Percentiles rank a stretch among this genome's conserved stretches.
These are phyloP conservation scores for Sindora glabra DNA, from an alignment of 306 rosid species.

Conservation along the genomic window DNA sequence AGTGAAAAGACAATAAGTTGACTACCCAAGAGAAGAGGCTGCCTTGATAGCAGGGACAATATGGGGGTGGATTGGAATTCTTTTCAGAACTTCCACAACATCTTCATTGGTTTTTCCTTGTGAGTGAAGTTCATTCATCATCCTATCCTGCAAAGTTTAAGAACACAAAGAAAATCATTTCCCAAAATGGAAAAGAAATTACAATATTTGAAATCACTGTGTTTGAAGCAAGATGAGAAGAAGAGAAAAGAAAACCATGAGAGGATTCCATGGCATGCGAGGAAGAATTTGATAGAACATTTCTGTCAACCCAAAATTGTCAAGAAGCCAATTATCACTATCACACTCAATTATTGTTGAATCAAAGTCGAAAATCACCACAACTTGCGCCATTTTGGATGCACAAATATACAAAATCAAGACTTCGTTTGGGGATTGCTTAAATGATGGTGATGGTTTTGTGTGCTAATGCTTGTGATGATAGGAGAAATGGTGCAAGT, in stretches of 20 bases:
- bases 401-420: too few relatives aligned
- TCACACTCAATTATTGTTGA: conserved; percentile 58
- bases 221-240: background rate
- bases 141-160: conserved; percentile 47
- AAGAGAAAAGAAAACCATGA: conserved; percentile 36
- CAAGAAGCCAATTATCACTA: conserved; percentile 66
- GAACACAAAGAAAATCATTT: background rate
- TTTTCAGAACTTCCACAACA: conserved; percentile 31
- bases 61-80: conserved; percentile 40
- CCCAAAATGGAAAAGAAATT: too few relatives aligned
- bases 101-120: conserved; percentile 44
- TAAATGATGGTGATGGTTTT: too few relatives aligned
- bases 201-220: too few relatives aligned
- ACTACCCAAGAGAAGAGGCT: conserved; percentile 50
- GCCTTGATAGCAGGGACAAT: conserved; percentile 45
- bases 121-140: conserved; percentile 50
- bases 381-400: conserved; percentile 35
- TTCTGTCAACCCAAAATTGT: conserved; percentile 32
- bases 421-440: too few relatives aligned
- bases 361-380: conserved; percentile 60
- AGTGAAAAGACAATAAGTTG: background rate
- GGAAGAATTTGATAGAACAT: conserved; percentile 51
- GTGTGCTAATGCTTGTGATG: too few relatives aligned
- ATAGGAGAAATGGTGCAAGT: too few relatives aligned
- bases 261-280: conserved; percentile 44